A percentile compares a stretch with the other conserved stretches of the same genome.
These are phyloP conservation scores for Hypomyces perniciosus DNA, from an alignment of 2,329 filamentous ascomycete genomes.

Conservation along the genomic window DNA sequence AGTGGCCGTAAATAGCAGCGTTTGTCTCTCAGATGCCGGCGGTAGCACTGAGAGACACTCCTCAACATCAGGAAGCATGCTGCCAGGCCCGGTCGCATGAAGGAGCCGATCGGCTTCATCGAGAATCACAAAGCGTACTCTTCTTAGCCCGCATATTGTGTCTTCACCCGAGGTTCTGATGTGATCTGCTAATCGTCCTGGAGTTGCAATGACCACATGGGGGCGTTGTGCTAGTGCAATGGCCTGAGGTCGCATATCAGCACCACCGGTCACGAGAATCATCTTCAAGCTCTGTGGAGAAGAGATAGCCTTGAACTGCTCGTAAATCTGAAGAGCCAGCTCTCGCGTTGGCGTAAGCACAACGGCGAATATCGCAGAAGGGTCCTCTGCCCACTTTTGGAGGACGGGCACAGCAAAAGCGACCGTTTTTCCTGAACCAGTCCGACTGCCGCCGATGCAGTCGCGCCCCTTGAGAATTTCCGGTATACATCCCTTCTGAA, in stretches of 20 bases:
- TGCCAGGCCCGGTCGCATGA: slow-evolving; percentile 63
- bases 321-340: slow-evolving; percentile 90
- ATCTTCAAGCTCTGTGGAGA: slow-evolving; percentile 82
- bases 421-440: slow-evolving; percentile 94
- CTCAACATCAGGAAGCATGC: slow-evolving; percentile 92
- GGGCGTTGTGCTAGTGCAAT: slow-evolving; percentile 75
- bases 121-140: slow-evolving; percentile 80
- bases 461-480: slow-evolving; percentile 87
- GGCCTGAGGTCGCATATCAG: slow-evolving; percentile 88
- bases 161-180: slow-evolving; percentile 88
- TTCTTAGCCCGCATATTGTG: slow-evolving; percentile 72
- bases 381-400: slow-evolving; percentile 89
- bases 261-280: slow-evolving; percentile 83
- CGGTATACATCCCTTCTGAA: slow-evolving; percentile 89
- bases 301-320: slow-evolving; percentile 91
- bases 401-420: slow-evolving; percentile 93
- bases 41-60: slow-evolving; percentile 80
- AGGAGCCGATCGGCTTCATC: slow-evolving; percentile 94
- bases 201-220: slow-evolving; percentile 91
- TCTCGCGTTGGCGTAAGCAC: slow-evolving; percentile 88
- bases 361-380: slow-evolving; percentile 82
- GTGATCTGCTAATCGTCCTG: slow-evolving; percentile 87
- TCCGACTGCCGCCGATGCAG: slow-evolving; percentile 90
- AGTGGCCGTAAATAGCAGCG: slow-evolving; percentile 91
- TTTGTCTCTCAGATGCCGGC: slow-evolving; percentile 73